Percentiles rank a stretch among this genome's conserved stretches.
phyloP scores from a whole-genome alignment of 257 asterid species.

The Primulina eburnea region DNA sequence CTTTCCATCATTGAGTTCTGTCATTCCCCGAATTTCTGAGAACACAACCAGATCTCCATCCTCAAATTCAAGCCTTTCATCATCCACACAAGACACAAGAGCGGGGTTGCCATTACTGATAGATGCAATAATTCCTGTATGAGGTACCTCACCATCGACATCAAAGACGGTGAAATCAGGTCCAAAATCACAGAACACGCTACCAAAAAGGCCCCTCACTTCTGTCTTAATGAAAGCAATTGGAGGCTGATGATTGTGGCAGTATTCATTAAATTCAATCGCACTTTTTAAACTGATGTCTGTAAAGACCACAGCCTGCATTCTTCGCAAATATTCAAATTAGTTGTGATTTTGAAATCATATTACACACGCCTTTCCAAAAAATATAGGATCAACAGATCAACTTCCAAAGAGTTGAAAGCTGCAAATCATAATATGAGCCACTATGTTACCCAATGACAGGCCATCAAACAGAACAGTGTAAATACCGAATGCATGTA shows the following conservation, averaged over 20 bases:
- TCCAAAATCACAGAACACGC: conserved; percentile 84
- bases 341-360: conserved; percentile 16
- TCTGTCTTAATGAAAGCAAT: conserved; percentile 88
- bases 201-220: conserved; percentile 88
- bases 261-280: conserved; percentile 69
- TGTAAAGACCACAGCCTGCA: conserved; percentile 92
- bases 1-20: conserved; percentile 89
- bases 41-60: conserved; percentile 88
- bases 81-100: conserved; percentile 85
- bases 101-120: conserved; percentile 82
- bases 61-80: conserved; percentile 94
- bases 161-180: conserved; percentile 81
- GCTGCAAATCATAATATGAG: background rate
- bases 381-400: conserved; percentile 1
- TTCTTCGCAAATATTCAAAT: conserved; percentile 10
- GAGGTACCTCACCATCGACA: conserved; percentile 96
- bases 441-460: conserved; percentile 3
- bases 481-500: background rate
- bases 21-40: conserved; percentile 84
- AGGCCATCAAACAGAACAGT: background rate
- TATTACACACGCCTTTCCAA: background rate
- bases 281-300: conserved; percentile 57
- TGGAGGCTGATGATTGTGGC: conserved; percentile 85
- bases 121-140: conserved; percentile 87
- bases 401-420: background rate